Evolutionary conservation across 1,284 basidiomycete species (phyloP).

Genomic region (Cutaneotrichosporon cyanovorans): DNA sequence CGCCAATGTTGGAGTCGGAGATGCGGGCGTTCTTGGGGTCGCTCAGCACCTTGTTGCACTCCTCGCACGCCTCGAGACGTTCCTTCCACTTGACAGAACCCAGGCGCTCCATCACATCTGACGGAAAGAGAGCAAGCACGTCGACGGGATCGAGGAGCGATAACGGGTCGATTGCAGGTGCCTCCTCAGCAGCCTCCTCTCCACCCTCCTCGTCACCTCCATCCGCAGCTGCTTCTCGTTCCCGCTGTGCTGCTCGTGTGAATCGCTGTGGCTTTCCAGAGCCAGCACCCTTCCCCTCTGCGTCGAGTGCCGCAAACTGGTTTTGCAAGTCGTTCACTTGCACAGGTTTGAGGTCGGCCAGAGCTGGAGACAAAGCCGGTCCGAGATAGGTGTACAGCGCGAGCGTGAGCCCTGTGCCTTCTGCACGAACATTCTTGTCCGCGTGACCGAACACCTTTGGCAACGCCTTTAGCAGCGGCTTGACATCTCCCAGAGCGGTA

Average conservation of each 20-base stretch:
- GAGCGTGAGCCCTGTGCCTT: constrained; percentile 71
- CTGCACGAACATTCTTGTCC: constrained; percentile 92
- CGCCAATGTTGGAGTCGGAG: constrained; percentile 58
- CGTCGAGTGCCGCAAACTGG: constrained; percentile 75
- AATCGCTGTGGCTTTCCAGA: constrained; percentile 67
- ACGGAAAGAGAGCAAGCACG: constrained; percentile 65
- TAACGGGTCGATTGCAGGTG: constrained; percentile 61
- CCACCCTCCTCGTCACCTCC: constrained; percentile 41
- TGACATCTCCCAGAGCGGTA: constrained; percentile 64
- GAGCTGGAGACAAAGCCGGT: constrained; percentile 72
- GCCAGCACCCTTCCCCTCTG: constrained; percentile 73
- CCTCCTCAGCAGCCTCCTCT: constrained; percentile 40
- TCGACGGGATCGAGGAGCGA: constrained; percentile 77
- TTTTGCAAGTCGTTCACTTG: constrained; percentile 95
- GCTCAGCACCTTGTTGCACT: constrained; percentile 65
- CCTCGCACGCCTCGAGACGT: constrained; percentile 84
- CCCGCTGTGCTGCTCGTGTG: constrained; percentile 71
- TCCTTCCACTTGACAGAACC: constrained; percentile 98
- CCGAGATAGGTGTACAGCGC: constrained; percentile 85
- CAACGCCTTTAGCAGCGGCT: constrained; percentile 71
- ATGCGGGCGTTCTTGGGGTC: constrained; percentile 62
- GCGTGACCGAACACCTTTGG: constrained; percentile 92
- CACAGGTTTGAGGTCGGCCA: constrained; percentile 94
- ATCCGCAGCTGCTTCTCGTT: constrained; percentile 53
- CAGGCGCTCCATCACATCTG: constrained; percentile 64